Base-by-base conservation (phyloP, 192 early-diverging fungal species). In the Phlyctochytrium planicorne region DNA sequence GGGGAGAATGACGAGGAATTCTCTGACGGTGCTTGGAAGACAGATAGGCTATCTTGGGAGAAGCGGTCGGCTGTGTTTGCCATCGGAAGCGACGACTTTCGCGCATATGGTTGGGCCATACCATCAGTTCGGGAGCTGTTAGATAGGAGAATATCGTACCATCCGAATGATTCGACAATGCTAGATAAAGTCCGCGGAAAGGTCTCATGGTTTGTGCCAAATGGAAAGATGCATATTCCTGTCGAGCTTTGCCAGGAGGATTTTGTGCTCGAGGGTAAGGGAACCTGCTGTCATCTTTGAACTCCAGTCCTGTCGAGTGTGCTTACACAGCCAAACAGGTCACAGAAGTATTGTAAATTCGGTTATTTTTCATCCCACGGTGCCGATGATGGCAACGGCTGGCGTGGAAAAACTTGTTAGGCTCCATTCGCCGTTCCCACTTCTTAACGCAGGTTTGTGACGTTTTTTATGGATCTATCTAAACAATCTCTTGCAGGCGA, bases 331-430 rank as follows among this genome's bases (percentile, higher is more conserved):
- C n/a, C n/a, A n/a, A n/a, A n/a, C n/a, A 47, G 40, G 40, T 20
- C 56, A 61, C 3, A 31, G 67, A 47, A 68, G 59, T 33, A 37
- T 68, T 30, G 56, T 68, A 20, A 68, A 68, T 60, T 61, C 57
- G 32, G 61, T 70, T 52, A 25, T 34, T 17, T 70, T 70, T 30
- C 35, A 63, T 52, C 60, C 60, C 3, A 4, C 30, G 1, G 10
- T 63, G 1, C 68, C 68, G 0, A 27, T 70, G 27, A 70, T 70
- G 30, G 68, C 53, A 12, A 70, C 68, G 23, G 68, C 68, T 1
- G 68, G 68, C 20, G 68, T 70, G 12, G 68, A 70, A 32, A 70
- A 70, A 27, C 33, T 70, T 33, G 68, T 70, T 4, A 34, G 68
- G 6, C 31, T 70, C 3, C 37, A 36, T 33, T 50, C 60, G n/a